Evolutionary conservation across 1,139 yeast genomes (phyloP), one percentile per base, ranked within the genome.

Genomic region (Insectozyma bohioensis): DNA sequence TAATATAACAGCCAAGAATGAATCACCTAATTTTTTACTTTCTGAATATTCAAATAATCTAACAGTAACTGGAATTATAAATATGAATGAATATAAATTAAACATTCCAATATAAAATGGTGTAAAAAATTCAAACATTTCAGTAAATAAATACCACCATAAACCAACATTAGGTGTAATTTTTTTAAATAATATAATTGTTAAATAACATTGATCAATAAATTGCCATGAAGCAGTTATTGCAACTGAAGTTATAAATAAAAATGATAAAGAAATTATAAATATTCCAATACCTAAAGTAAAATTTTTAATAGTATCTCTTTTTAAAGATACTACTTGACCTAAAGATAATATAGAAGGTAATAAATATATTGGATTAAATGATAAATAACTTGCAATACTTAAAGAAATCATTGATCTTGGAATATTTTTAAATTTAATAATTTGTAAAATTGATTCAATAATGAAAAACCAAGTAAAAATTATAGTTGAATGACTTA

Each of bases 101-200:
- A 90, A 94, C 17, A 88, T 81, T 8, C 88, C 81, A 25, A 82
- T 64, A 63, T 85, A 92, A 54, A 92, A 88, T 12, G 87, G 80
- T 18, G 84, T 74, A 67, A 92, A 92, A 51, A 80, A 85, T 35
- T 83, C 94, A 61, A 92, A 92, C 80, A 92, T 85, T 56, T 92
- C 98, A 18, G 94, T 84, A 65, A 92, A 92, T 48, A 90, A 79
- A 63, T 92, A 92, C 99, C 99, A 92, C 99, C 99, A 92, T 24
- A 92, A 67, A 0, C 98, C 98, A 43, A 92, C 61, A 56, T 88
- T 88, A 14, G 96, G 95, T 5, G 78, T 70, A 42, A 87, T 76
- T 42, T 86, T 87, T 30, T 71, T 70, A 48, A 85, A 81, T 20
- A 68, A 61, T 6, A 87, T 50, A 7, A 78, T 62, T 0, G 81